phyloP scores from a whole-genome alignment of 176 grass and related monocot species.

The Lolium multiflorum region DNA sequence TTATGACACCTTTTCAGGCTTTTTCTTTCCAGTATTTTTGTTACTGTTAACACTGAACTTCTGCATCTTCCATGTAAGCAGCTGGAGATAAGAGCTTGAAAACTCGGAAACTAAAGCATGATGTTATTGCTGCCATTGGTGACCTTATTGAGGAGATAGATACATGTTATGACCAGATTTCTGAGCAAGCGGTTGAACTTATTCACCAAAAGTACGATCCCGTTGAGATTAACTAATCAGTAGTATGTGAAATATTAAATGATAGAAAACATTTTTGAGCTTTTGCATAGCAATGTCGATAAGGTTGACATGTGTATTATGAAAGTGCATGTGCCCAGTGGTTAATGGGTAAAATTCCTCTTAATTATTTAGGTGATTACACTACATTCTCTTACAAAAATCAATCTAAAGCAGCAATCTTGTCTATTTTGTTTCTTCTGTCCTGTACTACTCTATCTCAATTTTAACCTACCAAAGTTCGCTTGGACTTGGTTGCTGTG shows the following conservation, averaged over 20 bases:
- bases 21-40: conserved; percentile 9
- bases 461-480: conserved; percentile 6
- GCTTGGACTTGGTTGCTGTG: background rate
- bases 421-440: background rate
- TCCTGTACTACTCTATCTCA: background rate
- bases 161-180: conserved; percentile 86
- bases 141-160: conserved; percentile 93
- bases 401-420: background rate
- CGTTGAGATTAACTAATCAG: conserved; percentile 23
- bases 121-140: conserved; percentile 94
- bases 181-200: conserved; percentile 97
- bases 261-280: conserved; percentile 6
- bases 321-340: background rate
- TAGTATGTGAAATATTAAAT: background rate
- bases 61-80: conserved; percentile 44
- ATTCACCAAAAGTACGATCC: conserved; percentile 94
- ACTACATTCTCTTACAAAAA: background rate
- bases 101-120: conserved; percentile 87
- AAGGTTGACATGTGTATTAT: conserved; percentile 5
- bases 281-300: conserved; percentile 9
- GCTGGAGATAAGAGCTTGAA: conserved; percentile 79
- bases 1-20: conserved; percentile 32
- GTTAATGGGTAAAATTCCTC: background rate
- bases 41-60: conserved; percentile 37
- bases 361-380: background rate